A percentile compares a stretch with the other conserved stretches of the same genome.
phyloP scores from a whole-genome alignment of 2,329 filamentous ascomycete species.

The Neurospora sp. region DNA sequence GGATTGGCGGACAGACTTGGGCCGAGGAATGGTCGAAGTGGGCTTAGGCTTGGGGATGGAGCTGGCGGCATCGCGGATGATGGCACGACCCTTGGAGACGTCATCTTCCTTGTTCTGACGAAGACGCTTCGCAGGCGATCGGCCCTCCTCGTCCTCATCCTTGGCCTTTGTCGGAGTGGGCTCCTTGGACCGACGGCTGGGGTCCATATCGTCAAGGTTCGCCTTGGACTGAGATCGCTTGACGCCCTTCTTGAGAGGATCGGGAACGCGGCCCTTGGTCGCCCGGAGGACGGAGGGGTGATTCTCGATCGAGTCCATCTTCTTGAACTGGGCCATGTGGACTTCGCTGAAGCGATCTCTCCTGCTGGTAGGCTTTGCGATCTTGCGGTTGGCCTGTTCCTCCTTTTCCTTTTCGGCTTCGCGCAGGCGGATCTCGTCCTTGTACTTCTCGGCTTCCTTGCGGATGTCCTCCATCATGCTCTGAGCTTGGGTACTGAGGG shows the following conservation, averaged over 20 bases:
- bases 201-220: constrained; percentile 45
- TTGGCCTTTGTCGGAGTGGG: constrained; percentile 22
- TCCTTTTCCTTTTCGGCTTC: constrained; percentile 43
- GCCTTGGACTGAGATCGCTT: constrained; percentile 43
- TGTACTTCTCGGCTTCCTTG: constrained; percentile 61
- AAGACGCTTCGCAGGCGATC: constrained; percentile 55
- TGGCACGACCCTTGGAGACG: constrained; percentile 52
- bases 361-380: constrained; percentile 72
- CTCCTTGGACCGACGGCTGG: constrained; percentile 19
- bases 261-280: constrained; percentile 30
- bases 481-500: constrained; percentile 51
- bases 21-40: constrained; percentile 28
- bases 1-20: constrained; percentile 41
- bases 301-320: constrained; percentile 92
- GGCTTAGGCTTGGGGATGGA: constrained; percentile 40
- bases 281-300: constrained; percentile 72
- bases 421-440: constrained; percentile 51
- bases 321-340: constrained; percentile 84
- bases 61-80: constrained; percentile 37
- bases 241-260: constrained; percentile 28
- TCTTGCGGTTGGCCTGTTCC: constrained; percentile 48
- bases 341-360: constrained; percentile 70
- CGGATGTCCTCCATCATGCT: constrained; percentile 57
- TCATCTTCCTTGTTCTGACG: constrained; percentile 61
- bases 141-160: constrained; percentile 20